Percentiles rank a stretch among this genome's conserved stretches.
Conservation (phyloP, 805 yeast genomes). For the Isabelozyma pseudorhagii region DNA sequence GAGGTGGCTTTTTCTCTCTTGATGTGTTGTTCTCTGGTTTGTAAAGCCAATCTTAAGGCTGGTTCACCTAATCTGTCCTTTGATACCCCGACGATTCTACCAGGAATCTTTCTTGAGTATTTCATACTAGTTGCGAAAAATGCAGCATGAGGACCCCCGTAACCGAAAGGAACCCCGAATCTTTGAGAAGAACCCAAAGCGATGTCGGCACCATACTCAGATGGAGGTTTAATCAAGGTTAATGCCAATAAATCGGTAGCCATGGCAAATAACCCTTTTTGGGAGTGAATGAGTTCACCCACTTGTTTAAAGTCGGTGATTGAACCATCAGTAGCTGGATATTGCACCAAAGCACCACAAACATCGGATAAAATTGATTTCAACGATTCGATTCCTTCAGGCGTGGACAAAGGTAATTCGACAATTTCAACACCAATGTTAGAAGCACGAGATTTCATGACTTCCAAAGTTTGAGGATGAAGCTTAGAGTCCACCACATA, state of each 20-base stretch:
- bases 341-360: slow-evolving; percentile 86
- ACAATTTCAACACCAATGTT: slow-evolving; percentile 68
- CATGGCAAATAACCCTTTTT: slow-evolving; percentile 74
- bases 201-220: slow-evolving; percentile 85
- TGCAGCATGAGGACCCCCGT: slow-evolving; percentile 99
- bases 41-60: slow-evolving; percentile 91
- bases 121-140: slow-evolving; percentile 85
- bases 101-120: slow-evolving; percentile 91
- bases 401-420: slow-evolving; percentile 51
- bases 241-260: slow-evolving; percentile 93
- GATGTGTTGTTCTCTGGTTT: slow-evolving; percentile 97
- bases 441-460: slow-evolving; percentile 72
- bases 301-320: slow-evolving; percentile 50
- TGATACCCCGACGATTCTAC: slow-evolving; percentile 89
- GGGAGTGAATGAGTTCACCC: slow-evolving; percentile 62
- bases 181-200: slow-evolving; percentile 92
- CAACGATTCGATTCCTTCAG: slow-evolving; percentile 26
- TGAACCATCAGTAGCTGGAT: slow-evolving; percentile 85
- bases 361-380: slow-evolving; percentile 30
- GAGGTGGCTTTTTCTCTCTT: slow-evolving; percentile 97
- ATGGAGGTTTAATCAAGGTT: slow-evolving; percentile 81
- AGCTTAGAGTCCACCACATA: slow-evolving; percentile 74
- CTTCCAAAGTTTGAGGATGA: slow-evolving; percentile 84
- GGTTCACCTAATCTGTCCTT: slow-evolving; percentile 86
- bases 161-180: slow-evolving; percentile 97